Evolutionary conservation across 495 filamentous ascomycete species (phyloP), one percentile per base, ranked within the genome.

Genomic region (Schizothecium vesticola): DNA sequence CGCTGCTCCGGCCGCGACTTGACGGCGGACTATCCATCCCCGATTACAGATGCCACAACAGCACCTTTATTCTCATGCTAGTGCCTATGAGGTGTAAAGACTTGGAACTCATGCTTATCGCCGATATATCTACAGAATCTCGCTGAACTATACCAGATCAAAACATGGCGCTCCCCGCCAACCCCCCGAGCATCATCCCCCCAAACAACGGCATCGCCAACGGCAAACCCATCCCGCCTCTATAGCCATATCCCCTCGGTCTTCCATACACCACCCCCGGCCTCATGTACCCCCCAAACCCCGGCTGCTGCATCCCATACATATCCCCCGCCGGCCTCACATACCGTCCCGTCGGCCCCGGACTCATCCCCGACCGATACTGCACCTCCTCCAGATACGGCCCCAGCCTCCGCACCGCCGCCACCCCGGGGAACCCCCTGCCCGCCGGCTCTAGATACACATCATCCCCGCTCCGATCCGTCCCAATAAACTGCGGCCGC

Each of bases 371-470:
- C 51, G 12, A 21, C 9, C 10, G 69, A 25, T 77, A 77, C 8
- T 62, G 22, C 1, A 77, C 72, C 67, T 77, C 75, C 0, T 8
- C 56, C 25, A 73, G 23, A 58, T 73, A 77, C 7, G 75, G 74
- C n/a, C 68, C 73, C 2, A 77, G 5, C 6, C 51, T 23, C 0
- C 63, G 33, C 8, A 72, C 70, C 0, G 23, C 55, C 0, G 9
- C 59, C 0, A 76, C 74, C 1, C 71, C 70, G 0, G 75, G 75
- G 31, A 70, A 76, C 11, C 66, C 69, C 3, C 65, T 63, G 3
- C 74, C 72, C 0, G 71, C 69, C 2, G 75, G 74, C 16, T 77
- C 75, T 1, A 77, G 69, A 22, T 61, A 77, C 4, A 77, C 21
- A 6, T 73, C 58, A 1, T 59, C 36, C 2, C 72, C 56, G 22